Evolutionary conservation across 106 monocot species (phyloP).

Genomic region (Platanthera zijinensis): DNA sequence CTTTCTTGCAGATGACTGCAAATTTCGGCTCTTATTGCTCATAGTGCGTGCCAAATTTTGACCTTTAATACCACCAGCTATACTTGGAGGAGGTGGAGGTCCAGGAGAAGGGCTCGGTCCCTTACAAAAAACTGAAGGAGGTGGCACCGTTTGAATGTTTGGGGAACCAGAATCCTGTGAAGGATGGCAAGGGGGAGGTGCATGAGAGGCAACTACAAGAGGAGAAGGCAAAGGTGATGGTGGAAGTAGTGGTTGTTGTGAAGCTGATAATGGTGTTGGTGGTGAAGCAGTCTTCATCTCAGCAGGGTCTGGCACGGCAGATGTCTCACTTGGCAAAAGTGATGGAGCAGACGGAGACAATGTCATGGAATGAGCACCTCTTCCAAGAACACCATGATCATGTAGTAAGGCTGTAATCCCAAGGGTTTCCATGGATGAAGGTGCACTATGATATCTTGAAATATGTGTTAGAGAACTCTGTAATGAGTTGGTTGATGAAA

Average conservation of each 20-base stretch:
- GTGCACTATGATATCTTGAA: constrained; percentile 55
- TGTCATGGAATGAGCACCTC: constrained; percentile 12
- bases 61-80: constrained; percentile 22
- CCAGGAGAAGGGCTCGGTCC: constrained; percentile 11
- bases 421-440: constrained; percentile 54
- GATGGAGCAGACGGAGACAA: constrained; percentile 10
- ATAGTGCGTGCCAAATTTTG: constrained; percentile 14
- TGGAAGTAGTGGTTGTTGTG: background rate
- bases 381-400: constrained; percentile 29
- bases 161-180: constrained; percentile 1
- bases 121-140: constrained; percentile 27
- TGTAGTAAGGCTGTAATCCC: constrained; percentile 60
- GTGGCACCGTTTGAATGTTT: constrained; percentile 37
- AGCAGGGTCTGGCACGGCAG: constrained; percentile 5
- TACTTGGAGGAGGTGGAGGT: constrained; percentile 35
- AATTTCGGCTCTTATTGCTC: constrained; percentile 23
- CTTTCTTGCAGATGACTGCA: constrained; percentile 39
- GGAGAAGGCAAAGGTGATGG: constrained; percentile 4
- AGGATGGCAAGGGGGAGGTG: constrained; percentile 5
- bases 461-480: constrained; percentile 22
- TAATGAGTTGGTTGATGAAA: constrained; percentile 22
- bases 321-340: background rate
- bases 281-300: constrained; percentile 1
- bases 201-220: background rate
- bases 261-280: background rate